These are phyloP conservation scores for Epichloe amarillans DNA, from an alignment of 2,329 filamentous ascomycete species.

Conservation along the genomic window DNA sequence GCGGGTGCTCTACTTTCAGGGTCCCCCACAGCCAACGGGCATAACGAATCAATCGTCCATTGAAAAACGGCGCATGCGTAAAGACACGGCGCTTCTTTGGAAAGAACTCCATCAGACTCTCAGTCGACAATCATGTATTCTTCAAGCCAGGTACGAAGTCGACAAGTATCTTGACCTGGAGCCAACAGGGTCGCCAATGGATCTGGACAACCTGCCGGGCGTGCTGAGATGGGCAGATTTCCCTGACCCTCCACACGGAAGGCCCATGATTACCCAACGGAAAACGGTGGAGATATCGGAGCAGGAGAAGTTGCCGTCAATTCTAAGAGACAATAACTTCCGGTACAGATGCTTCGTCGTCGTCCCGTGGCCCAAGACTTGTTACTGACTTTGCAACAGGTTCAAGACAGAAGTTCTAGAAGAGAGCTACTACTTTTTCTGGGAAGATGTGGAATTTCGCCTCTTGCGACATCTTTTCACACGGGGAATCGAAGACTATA, in stretches of 20 bases:
- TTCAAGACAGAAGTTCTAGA: constrained; percentile 40
- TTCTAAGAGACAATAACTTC: constrained; percentile 40
- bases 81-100: constrained; percentile 31
- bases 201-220: constrained; percentile 31
- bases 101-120: constrained; percentile 41
- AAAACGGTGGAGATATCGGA: constrained; percentile 44
- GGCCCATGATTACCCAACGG: constrained; percentile 35
- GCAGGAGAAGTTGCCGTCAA: constrained; percentile 31
- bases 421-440: constrained; percentile 39
- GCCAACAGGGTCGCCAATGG: constrained; percentile 15
- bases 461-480: constrained; percentile 34
- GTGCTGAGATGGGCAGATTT: constrained; percentile 46
- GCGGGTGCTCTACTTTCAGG: constrained; percentile 41
- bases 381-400: constrained; percentile 19
- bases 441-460: constrained; percentile 40
- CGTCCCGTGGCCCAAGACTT: background rate
- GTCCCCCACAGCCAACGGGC: constrained; percentile 30
- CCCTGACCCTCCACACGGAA: constrained; percentile 39
- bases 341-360: constrained; percentile 22
- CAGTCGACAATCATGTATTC: constrained; percentile 40
- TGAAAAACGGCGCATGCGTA: constrained; percentile 24
- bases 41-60: constrained; percentile 29
- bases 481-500: constrained; percentile 18
- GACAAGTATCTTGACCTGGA: constrained; percentile 34
- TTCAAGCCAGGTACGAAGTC: constrained; percentile 43